Conservation (phyloP, 805 yeast species). For the Komagataella ulmi region DNA sequence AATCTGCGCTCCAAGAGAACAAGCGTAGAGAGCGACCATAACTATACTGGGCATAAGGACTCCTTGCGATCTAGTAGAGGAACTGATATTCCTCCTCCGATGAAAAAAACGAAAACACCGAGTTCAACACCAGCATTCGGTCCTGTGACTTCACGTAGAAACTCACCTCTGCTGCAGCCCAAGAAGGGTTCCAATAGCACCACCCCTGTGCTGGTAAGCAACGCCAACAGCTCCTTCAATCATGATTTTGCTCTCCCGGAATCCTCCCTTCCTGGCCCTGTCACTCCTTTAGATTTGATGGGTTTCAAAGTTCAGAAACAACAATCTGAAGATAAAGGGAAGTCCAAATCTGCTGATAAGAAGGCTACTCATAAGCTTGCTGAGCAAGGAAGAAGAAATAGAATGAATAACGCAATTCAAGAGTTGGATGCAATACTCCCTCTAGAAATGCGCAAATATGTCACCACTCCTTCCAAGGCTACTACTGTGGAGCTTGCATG, state of each 20-base stretch:
- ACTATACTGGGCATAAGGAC: background rate
- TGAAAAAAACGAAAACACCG: background rate
- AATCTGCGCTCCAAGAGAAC: constrained; percentile 9
- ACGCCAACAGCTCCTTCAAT: background rate
- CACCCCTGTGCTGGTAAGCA: background rate
- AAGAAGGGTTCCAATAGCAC: background rate
- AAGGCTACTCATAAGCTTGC: constrained; percentile 84
- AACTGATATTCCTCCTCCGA: constrained; percentile 1
- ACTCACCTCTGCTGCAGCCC: background rate
- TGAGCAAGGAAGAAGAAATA: constrained; percentile 89
- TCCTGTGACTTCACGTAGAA: background rate
- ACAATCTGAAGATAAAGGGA: background rate
- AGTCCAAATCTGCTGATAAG: constrained; percentile 22
- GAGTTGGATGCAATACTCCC: constrained; percentile 65
- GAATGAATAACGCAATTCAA: constrained; percentile 79
- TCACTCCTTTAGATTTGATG: background rate
- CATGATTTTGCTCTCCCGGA: constrained; percentile 2
- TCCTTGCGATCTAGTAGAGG: constrained; percentile 13
- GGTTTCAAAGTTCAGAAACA: background rate
- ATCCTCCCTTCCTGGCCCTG: background rate
- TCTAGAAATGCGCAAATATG: constrained; percentile 35
- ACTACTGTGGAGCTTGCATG: constrained; percentile 90
- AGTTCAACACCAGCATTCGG: background rate
- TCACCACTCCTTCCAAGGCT: constrained; percentile 76
- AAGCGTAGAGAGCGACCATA: background rate